A percentile compares a stretch with the other conserved stretches of the same genome.
Conservation (phyloP, 176 grass and related monocot genomes). For the Rhynchospora pubera region DNA sequence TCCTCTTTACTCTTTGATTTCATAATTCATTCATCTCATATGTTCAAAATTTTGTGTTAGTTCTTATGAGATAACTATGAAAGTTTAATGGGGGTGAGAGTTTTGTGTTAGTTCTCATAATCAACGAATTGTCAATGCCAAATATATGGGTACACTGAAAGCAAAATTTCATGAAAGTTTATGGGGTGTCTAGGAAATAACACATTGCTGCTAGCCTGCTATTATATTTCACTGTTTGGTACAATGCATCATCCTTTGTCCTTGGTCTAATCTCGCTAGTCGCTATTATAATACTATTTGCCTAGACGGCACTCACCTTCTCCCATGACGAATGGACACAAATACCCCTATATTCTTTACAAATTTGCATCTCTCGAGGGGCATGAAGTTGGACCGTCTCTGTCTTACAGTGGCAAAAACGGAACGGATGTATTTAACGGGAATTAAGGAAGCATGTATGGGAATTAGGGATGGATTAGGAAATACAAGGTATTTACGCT, state of each 20-base stretch:
- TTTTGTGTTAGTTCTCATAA: neutral
- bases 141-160: neutral
- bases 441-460: slow-evolving; percentile 22
- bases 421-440: slow-evolving; percentile 48
- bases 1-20: no score
- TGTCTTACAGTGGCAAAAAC: slow-evolving; percentile 67
- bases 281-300: slow-evolving; percentile 51
- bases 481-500: neutral
- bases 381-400: slow-evolving; percentile 44
- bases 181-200: neutral
- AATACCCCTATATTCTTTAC: slow-evolving; percentile 22
- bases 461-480: slow-evolving; percentile 12
- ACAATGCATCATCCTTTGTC: slow-evolving; percentile 46
- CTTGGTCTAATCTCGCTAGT: slow-evolving; percentile 35
- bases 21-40: neutral
- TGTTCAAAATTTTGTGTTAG: neutral
- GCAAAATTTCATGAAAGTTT: neutral
- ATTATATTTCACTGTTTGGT: slow-evolving; percentile 28
- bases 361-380: neutral
- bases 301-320: slow-evolving; percentile 40
- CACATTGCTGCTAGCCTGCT: slow-evolving; percentile 1
- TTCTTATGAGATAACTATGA: neutral
- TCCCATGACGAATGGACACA: slow-evolving; percentile 25
- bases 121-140: neutral
- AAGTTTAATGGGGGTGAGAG: neutral